These are phyloP conservation scores for Beauveria caledonica DNA, from an alignment of 2,329 filamentous ascomycete genomes.

Conservation along the genomic window DNA sequence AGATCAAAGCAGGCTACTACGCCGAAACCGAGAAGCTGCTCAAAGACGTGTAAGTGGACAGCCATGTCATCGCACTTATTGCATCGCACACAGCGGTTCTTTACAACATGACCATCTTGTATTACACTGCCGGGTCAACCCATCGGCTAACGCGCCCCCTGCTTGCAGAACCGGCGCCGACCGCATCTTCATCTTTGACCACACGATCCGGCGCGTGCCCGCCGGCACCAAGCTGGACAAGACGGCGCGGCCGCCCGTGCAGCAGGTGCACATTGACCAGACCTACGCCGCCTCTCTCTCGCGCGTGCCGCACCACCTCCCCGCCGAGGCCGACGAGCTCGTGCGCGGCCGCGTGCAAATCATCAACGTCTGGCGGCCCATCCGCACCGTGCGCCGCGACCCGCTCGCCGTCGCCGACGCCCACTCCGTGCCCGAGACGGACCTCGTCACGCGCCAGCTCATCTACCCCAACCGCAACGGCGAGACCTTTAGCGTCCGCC, in stretches of 20 bases:
- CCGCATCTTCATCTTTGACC: slow-evolving; percentile 53
- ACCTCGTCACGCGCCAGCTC: slow-evolving; percentile 39
- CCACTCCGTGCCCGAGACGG: slow-evolving; percentile 37
- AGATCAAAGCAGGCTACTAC: slow-evolving; percentile 61
- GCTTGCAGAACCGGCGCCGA: slow-evolving; percentile 42
- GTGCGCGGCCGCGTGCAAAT: slow-evolving; percentile 39
- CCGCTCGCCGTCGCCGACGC: slow-evolving; percentile 47
- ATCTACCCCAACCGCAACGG: slow-evolving; percentile 44
- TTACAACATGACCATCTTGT: too few relatives aligned
- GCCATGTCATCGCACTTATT: too few relatives aligned
- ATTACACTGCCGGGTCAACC: too few relatives aligned
- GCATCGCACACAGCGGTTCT: too few relatives aligned
- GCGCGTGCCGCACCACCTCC: slow-evolving; percentile 32
- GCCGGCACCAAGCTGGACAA: slow-evolving; percentile 36
- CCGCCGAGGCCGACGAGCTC: slow-evolving; percentile 35
- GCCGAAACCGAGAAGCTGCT: slow-evolving; percentile 61
- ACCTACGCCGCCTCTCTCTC: slow-evolving; percentile 37
- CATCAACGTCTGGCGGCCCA: slow-evolving; percentile 47
- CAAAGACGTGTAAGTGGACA: slow-evolving; percentile 41
- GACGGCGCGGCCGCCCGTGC: slow-evolving; percentile 30
- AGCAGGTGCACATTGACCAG: slow-evolving; percentile 50
- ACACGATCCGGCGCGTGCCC: slow-evolving; percentile 41
- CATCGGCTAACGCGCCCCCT: neutral
- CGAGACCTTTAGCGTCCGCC: slow-evolving; percentile 39
- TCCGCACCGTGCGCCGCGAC: slow-evolving; percentile 42